Percentiles rank a stretch among this genome's conserved stretches.
These are phyloP conservation scores for Globisporangium echinulatum DNA, from an alignment of 352 stramenopile species.

Conservation along the genomic window DNA sequence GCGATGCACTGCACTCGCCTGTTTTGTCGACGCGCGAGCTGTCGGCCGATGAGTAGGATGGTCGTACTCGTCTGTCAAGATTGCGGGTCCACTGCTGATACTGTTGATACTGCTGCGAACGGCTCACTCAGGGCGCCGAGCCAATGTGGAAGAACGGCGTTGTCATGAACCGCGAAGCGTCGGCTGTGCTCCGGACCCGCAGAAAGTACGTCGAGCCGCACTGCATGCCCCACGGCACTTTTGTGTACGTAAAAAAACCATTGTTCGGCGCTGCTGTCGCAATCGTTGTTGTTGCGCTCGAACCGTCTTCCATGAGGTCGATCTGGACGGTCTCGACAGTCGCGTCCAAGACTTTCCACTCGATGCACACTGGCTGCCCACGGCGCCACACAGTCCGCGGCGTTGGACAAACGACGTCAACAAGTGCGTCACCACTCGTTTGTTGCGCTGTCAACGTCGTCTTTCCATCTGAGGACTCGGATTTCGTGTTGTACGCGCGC, in stretches of 20 bases:
- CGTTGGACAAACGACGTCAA: constrained; percentile 34
- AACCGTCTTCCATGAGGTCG: constrained; percentile 62
- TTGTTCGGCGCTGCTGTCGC: constrained; percentile 52
- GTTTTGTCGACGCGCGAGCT: not conserved
- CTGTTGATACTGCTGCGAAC: not conserved
- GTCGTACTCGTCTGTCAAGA: not conserved
- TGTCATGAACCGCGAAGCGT: constrained; percentile 42
- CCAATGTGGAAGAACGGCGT: constrained; percentile 68
- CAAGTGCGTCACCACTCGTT: constrained; percentile 29
- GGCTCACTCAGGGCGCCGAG: constrained; percentile 22
- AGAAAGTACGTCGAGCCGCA: constrained; percentile 76
- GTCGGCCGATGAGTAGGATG: not conserved
- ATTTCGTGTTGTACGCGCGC: constrained; percentile 42
- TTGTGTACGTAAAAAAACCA: constrained; percentile 60
- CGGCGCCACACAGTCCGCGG: constrained; percentile 59
- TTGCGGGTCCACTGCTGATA: not conserved
- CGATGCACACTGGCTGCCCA: constrained; percentile 57
- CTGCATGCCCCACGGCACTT: constrained; percentile 82
- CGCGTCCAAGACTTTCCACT: constrained; percentile 64
- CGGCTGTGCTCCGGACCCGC: constrained; percentile 38
- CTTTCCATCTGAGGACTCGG: constrained; percentile 7
- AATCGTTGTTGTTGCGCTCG: constrained; percentile 60
- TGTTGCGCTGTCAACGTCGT: constrained; percentile 23
- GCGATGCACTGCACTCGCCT: too few species aligned
- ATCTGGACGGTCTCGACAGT: constrained; percentile 46